Percentiles rank a stretch among this genome's conserved stretches.
Conservation (phyloP, 148 eudicot genomes). For the Drosera capensis region DNA sequence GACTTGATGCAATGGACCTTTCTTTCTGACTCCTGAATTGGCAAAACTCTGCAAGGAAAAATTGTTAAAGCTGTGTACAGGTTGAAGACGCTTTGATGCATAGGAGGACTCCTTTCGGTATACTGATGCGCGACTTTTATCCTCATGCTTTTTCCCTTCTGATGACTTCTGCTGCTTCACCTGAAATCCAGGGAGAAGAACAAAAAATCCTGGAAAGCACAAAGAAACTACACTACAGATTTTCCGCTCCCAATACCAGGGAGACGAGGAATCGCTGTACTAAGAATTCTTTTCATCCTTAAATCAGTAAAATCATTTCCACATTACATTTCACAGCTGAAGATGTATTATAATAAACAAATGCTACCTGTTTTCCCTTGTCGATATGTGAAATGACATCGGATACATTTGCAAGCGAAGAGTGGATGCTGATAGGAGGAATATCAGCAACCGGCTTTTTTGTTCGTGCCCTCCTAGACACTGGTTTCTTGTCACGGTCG, state of each 20-base stretch:
- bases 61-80: slow-evolving; percentile 17
- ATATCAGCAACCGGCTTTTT: slow-evolving; percentile 15
- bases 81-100: slow-evolving; percentile 30
- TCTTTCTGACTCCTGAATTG: slow-evolving; percentile 21
- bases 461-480: slow-evolving; percentile 18
- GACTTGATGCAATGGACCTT: slow-evolving; percentile 19
- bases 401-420: slow-evolving; percentile 19
- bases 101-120: slow-evolving; percentile 35
- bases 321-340: not conserved
- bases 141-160: slow-evolving; percentile 33
- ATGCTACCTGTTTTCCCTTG: slow-evolving; percentile 11
- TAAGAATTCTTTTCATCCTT: too few species aligned
- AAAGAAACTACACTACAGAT: too few species aligned
- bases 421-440: slow-evolving; percentile 9
- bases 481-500: slow-evolving; percentile 18
- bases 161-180: not conserved
- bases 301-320: too few species aligned
- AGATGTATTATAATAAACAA: not conserved
- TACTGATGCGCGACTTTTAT: slow-evolving; percentile 19
- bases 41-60: slow-evolving; percentile 24
- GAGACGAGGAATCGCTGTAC: too few species aligned
- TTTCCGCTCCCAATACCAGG: not conserved
- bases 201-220: too few species aligned
- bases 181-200: not conserved
- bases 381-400: slow-evolving; percentile 12